Conservation (phyloP, 1,139 yeast genomes). For the Lodderomyces beijingensis region DNA sequence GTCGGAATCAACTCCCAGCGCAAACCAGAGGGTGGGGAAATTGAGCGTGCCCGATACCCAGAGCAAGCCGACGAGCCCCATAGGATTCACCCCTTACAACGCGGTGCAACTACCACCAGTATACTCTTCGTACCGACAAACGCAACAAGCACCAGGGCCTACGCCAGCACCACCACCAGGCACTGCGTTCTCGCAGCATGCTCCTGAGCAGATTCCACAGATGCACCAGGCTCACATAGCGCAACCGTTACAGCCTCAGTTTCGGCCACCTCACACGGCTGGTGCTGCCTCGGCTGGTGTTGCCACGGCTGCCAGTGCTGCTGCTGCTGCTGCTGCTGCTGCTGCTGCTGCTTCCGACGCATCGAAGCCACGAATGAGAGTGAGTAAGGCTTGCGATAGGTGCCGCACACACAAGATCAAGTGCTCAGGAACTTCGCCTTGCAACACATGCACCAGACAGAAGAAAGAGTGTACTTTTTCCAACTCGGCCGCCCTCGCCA, state of each 20-base stretch:
- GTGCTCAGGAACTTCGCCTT: slow-evolving; percentile 57
- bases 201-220: slow-evolving; percentile 6
- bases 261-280: too few relatives aligned
- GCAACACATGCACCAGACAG: slow-evolving; percentile 46
- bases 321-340: slow-evolving; percentile 1
- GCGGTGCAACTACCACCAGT: slow-evolving; percentile 7
- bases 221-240: neutral
- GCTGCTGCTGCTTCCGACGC: too few relatives aligned
- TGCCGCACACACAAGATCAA: slow-evolving; percentile 60
- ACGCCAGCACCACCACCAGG: neutral
- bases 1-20: neutral
- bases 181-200: slow-evolving; percentile 1
- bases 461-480: slow-evolving; percentile 35
- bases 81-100: slow-evolving; percentile 3
- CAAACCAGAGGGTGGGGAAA: neutral
- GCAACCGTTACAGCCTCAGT: slow-evolving; percentile 1
- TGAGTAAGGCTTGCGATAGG: slow-evolving; percentile 56
- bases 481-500: neutral
- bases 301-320: slow-evolving; percentile 2
- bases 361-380: slow-evolving; percentile 36
- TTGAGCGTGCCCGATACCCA: neutral
- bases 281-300: too few relatives aligned
- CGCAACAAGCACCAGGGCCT: slow-evolving; percentile 2
- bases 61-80: neutral
- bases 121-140: slow-evolving; percentile 5